A percentile compares a stretch with the other conserved stretches of the same genome.
Evolutionary conservation across 768 basidiomycete species (phyloP).

Genomic region (Leucocoprinus birnbaumii): DNA sequence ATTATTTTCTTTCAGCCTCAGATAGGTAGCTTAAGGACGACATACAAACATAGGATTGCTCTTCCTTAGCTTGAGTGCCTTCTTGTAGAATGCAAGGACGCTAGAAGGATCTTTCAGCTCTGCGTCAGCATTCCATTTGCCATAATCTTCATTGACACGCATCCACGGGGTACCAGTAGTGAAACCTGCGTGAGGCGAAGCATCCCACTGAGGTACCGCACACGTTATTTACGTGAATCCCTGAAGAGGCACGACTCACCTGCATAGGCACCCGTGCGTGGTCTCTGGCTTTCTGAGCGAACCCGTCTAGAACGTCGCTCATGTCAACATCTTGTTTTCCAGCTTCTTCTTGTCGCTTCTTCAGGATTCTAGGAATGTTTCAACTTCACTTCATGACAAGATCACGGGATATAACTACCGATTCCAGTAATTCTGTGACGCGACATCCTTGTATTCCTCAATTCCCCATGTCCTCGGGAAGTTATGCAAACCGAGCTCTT

Average conservation of each 20-base stretch:
- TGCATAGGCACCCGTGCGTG: slow-evolving; percentile 72
- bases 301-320: slow-evolving; percentile 53
- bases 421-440: slow-evolving; percentile 56
- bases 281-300: slow-evolving; percentile 66
- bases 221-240: not conserved
- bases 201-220: slow-evolving; percentile 54
- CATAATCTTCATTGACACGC: slow-evolving; percentile 68
- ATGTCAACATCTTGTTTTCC: slow-evolving; percentile 50
- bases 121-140: slow-evolving; percentile 50
- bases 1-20: not conserved
- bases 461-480: slow-evolving; percentile 62
- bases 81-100: slow-evolving; percentile 61
- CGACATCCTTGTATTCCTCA: slow-evolving; percentile 73
- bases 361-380: slow-evolving; percentile 29
- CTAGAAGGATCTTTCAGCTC: slow-evolving; percentile 49
- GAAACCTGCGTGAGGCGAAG: slow-evolving; percentile 56
- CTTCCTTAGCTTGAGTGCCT: slow-evolving; percentile 51
- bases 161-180: slow-evolving; percentile 69
- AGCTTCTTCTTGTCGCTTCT: slow-evolving; percentile 30
- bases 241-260: slow-evolving; percentile 26
- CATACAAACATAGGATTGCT: slow-evolving; percentile 50
- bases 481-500: slow-evolving; percentile 69
- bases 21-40: slow-evolving; percentile 5
- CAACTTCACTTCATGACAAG: not conserved
- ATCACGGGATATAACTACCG: slow-evolving; percentile 30